phyloP scores from a whole-genome alignment of 2,329 filamentous ascomycete genomes.

The Plenodomus lindquistii region DNA sequence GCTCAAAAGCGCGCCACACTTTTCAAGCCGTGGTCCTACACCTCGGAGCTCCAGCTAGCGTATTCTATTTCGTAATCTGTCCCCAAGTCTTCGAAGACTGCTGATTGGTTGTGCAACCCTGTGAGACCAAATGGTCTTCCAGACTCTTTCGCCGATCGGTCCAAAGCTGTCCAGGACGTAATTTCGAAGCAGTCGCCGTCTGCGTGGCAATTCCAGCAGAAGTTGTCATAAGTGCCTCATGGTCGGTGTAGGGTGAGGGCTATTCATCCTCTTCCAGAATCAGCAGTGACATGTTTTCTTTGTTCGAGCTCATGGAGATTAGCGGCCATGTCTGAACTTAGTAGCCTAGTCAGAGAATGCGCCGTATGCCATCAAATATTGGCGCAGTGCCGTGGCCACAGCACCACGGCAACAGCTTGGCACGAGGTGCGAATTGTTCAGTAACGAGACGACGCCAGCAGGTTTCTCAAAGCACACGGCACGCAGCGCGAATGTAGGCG shows the following conservation, averaged over 20 bases:
- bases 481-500: no score
- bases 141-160: slow-evolving; percentile 24
- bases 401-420: no score
- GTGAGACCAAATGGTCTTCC: slow-evolving; percentile 28
- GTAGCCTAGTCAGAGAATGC: no score
- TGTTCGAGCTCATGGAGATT: slow-evolving; percentile 21
- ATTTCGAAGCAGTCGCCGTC: slow-evolving; percentile 36
- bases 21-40: slow-evolving; percentile 26
- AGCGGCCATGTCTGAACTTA: neutral
- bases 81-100: slow-evolving; percentile 28
- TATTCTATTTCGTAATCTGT: slow-evolving; percentile 21
- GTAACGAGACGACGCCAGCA: no score
- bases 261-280: slow-evolving; percentile 1
- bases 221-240: slow-evolving; percentile 35
- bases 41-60: slow-evolving; percentile 31
- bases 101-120: slow-evolving; percentile 31
- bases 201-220: slow-evolving; percentile 33
- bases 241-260: slow-evolving; percentile 6
- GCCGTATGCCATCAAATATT: no score
- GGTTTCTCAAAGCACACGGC: no score
- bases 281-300: slow-evolving; percentile 8
- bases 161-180: slow-evolving; percentile 30
- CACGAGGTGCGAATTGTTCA: no score
- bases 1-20: slow-evolving; percentile 1
- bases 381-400: no score